These are phyloP conservation scores for Pontederia paniculata DNA, from an alignment of 176 grass and related monocot genomes.

Conservation along the genomic window DNA sequence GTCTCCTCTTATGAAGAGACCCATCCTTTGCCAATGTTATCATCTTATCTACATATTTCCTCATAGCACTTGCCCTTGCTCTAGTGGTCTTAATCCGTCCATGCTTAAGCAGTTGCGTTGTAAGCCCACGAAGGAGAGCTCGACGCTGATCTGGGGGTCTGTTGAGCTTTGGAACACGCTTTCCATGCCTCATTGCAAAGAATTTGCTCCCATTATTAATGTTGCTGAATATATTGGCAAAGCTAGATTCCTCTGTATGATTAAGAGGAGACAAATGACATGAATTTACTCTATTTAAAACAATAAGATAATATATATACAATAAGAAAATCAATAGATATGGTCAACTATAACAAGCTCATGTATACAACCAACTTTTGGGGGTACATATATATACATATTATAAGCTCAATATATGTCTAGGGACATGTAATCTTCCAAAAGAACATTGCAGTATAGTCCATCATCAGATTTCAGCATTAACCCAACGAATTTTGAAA, in stretches of 20 bases:
- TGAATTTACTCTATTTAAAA: not conserved
- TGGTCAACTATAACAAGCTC: too few relatives aligned
- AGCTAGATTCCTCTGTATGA: constrained; percentile 31
- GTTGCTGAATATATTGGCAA: constrained; percentile 35
- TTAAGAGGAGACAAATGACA: not conserved
- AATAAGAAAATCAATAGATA: too few relatives aligned
- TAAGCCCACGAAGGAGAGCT: constrained; percentile 68
- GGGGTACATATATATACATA: too few relatives aligned
- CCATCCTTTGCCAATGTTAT: constrained; percentile 84
- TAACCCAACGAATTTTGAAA: too few relatives aligned
- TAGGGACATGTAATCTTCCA: too few relatives aligned
- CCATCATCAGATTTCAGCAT: too few relatives aligned
- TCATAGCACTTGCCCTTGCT: constrained; percentile 77
- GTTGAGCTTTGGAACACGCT: constrained; percentile 56
- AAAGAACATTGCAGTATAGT: too few relatives aligned
- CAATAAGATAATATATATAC: not conserved
- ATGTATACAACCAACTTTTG: too few relatives aligned
- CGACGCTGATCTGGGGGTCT: constrained; percentile 78
- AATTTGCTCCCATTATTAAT: constrained; percentile 51
- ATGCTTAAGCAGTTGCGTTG: constrained; percentile 65
- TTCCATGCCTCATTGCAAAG: constrained; percentile 80
- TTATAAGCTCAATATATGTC: too few relatives aligned
- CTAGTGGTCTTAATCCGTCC: constrained; percentile 88
- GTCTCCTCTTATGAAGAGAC: constrained; percentile 91
- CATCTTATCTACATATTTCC: constrained; percentile 80